These are phyloP conservation scores for Sporothrix curviconia DNA, from an alignment of 2,329 filamentous ascomycete species.

Conservation along the genomic window DNA sequence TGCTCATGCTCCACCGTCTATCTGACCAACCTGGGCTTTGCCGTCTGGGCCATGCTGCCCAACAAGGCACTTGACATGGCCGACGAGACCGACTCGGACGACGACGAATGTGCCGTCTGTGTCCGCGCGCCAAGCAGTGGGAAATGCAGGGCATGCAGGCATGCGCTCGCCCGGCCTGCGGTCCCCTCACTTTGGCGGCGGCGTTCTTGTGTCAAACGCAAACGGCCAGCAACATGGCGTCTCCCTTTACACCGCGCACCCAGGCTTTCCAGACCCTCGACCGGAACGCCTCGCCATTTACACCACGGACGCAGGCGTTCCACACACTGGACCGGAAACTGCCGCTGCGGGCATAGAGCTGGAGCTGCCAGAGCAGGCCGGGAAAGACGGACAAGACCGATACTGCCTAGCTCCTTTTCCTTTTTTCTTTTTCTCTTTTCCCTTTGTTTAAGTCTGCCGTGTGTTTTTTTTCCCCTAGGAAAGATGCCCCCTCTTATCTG, in stretches of 20 bases:
- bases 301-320: conserved; percentile 40
- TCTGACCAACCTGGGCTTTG: conserved; percentile 50
- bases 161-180: conserved; percentile 9
- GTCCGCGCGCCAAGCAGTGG: conserved; percentile 36
- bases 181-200: background rate
- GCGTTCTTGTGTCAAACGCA: background rate
- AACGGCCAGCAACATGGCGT: background rate
- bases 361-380: too few species aligned
- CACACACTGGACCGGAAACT: conserved; percentile 54
- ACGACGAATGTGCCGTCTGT: conserved; percentile 26
- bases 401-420: too few species aligned
- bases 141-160: conserved; percentile 32
- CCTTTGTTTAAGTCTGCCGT: background rate
- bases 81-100: conserved; percentile 34
- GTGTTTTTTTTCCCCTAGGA: background rate
- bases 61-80: conserved; percentile 47
- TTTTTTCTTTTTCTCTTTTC: too few species aligned
- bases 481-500: background rate
- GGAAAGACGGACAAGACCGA: too few species aligned
- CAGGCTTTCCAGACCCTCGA: conserved; percentile 33
- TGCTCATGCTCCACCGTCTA: conserved; percentile 61
- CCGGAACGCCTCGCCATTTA: conserved; percentile 13
- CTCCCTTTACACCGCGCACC: conserved; percentile 18
- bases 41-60: conserved; percentile 52
- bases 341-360: conserved; percentile 42